Base-by-base conservation (phyloP, 495 filamentous ascomycete genomes). In the Pseudotulostoma volvatum region DNA sequence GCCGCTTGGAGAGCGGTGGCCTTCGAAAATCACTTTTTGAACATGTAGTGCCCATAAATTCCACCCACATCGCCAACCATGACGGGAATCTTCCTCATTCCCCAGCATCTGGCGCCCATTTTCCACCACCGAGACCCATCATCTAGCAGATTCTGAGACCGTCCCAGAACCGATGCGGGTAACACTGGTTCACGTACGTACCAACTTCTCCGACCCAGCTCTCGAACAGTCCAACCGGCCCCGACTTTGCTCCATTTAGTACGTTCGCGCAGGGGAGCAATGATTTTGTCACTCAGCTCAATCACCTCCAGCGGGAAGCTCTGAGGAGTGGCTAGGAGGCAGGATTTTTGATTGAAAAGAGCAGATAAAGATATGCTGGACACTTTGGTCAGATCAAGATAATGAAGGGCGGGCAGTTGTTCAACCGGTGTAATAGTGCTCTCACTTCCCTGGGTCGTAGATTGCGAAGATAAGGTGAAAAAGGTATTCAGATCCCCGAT, bases 91-190 rank as follows among this genome's bases (percentile, higher is more conserved):
- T 93, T 93, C 32, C 80, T 70, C 74, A 84, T 85, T 11, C 84
- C 84, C 84, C 84, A 90, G 61, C 73, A 79, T 41, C 71, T 71
- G n/a, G 82, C 83, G 9, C 84, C 84, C 81, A 85, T 82, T 64
- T 93, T 93, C 84, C 84, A 93, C 38, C 52, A 50, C 18, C 79
- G 66, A 21, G 67, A 56, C 4, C 77, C 79, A 28, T 72, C 57
- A 25, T 66, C 60, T 13, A 50, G 13, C 21, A 50, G 47, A 23
- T 46, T 40, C 11, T 52, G 32, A 17, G 15, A 25, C 13, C 59
- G 51, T 49, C 61, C 43, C n/a, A 57, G 52, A 31, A 8, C 15
- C 33, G 25, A 16, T 28, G 5, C 23, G 11, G 23, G 11, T 5
- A 28, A 28, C 11, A 11, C 23, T 11, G 61, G 57, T 33, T 70